Evolutionary conservation across 768 basidiomycete genomes (phyloP).

Genomic region (Cystobasidium onofrii): DNA sequence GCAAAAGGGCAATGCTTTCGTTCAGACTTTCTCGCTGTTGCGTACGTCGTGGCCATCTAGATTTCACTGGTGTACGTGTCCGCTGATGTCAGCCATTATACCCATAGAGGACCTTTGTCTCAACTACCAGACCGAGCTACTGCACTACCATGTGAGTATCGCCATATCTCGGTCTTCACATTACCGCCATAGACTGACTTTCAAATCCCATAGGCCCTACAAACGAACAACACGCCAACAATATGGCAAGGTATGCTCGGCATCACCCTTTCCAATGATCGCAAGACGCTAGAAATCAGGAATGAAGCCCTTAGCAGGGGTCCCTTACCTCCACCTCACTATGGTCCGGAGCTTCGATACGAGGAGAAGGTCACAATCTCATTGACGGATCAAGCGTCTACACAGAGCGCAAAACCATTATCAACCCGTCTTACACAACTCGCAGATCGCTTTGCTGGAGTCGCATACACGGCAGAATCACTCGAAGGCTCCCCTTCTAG

Average conservation of each 20-base stretch:
- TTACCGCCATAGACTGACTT: too few relatives aligned
- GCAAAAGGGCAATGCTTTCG: background rate
- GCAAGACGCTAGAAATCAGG: constrained; percentile 8
- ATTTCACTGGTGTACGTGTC: constrained; percentile 7
- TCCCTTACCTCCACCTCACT: background rate
- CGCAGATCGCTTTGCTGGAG: background rate
- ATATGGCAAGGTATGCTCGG: constrained; percentile 23
- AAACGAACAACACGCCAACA: constrained; percentile 15
- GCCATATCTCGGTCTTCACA: background rate
- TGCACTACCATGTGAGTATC: constrained; percentile 23
- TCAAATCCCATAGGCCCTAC: background rate
- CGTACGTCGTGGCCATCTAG: constrained; percentile 36
- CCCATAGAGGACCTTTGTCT: constrained; percentile 28
- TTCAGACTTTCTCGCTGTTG: constrained; percentile 37
- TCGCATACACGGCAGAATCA: too few relatives aligned
- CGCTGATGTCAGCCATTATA: too few relatives aligned
- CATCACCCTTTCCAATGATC: constrained; percentile 1
- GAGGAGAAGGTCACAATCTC: background rate
- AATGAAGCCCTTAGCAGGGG: background rate
- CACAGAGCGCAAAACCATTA: background rate
- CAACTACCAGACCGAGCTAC: constrained; percentile 23
- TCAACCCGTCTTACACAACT: background rate
- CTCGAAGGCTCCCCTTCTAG: too few relatives aligned
- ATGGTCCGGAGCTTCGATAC: background rate
- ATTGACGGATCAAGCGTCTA: background rate